Conservation (phyloP, 164 flowering plant species). For the Piper longum region DNA sequence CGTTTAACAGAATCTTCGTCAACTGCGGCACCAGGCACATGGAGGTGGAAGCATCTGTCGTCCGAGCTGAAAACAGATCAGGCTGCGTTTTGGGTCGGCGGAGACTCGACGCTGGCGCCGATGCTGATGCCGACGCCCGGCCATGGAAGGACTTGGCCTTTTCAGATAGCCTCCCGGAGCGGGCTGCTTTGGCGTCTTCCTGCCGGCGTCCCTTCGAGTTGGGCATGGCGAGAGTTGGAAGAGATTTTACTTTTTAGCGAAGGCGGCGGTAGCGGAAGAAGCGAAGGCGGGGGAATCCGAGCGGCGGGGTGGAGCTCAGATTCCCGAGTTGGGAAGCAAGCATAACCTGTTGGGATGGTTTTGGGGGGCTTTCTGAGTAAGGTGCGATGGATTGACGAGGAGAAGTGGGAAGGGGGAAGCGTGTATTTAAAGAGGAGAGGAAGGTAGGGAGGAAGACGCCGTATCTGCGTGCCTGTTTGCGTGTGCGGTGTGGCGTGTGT, state of each 20-base stretch:
- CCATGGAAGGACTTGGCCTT: slow-evolving; percentile 68
- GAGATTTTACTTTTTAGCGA: slow-evolving; percentile 10
- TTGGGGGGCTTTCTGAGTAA: no score
- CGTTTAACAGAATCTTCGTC: slow-evolving; percentile 75
- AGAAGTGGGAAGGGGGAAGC: no score
- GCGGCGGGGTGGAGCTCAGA: slow-evolving; percentile 4
- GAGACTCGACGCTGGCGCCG: slow-evolving; percentile 9
- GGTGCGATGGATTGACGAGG: no score
- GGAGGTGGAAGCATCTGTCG: not conserved
- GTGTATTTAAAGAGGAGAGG: no score
- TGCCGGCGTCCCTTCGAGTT: not conserved
- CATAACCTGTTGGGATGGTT: no score
- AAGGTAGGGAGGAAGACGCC: no score
- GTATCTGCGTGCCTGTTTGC: no score
- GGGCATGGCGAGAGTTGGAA: no score
- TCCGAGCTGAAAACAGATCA: slow-evolving; percentile 17
- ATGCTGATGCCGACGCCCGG: slow-evolving; percentile 1
- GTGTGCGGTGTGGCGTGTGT: no score
- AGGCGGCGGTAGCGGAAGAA: slow-evolving; percentile 53
- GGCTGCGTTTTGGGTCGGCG: slow-evolving; percentile 64
- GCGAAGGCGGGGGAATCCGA: slow-evolving; percentile 45
- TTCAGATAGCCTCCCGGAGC: slow-evolving; percentile 22
- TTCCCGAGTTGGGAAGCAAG: no score
- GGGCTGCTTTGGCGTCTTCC: slow-evolving; percentile 7
- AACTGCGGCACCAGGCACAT: slow-evolving; percentile 13